Evolutionary conservation across 2,329 filamentous ascomycete species (phyloP).

Genomic region (Arthrinium puccinioides): DNA sequence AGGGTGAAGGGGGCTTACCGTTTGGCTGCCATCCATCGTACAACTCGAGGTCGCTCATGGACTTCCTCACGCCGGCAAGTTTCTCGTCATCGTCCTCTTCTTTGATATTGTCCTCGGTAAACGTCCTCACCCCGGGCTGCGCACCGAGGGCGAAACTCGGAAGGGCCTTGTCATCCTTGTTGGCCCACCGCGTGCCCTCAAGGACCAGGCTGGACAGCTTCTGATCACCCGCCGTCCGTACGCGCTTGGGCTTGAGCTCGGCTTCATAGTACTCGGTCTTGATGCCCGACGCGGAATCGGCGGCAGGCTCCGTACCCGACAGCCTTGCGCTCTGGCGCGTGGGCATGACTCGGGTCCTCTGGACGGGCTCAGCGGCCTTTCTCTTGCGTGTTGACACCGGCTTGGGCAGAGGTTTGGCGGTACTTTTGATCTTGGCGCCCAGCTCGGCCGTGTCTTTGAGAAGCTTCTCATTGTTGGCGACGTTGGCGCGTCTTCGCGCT

Average conservation of each 20-base stretch:
- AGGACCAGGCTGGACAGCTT: conserved; percentile 72
- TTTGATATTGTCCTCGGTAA: conserved; percentile 74
- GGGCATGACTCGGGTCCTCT: conserved; percentile 38
- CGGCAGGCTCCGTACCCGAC: conserved; percentile 41
- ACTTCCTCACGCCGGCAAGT: conserved; percentile 63
- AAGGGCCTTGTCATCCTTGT: conserved; percentile 57
- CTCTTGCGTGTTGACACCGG: conserved; percentile 30
- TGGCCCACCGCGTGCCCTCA: conserved; percentile 70
- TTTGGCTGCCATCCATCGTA: conserved; percentile 82
- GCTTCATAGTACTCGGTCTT: conserved; percentile 12
- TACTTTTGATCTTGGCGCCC: conserved; percentile 60
- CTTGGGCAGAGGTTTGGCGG: conserved; percentile 42
- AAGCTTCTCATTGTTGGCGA: conserved; percentile 71
- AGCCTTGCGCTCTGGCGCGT: conserved; percentile 53
- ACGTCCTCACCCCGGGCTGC: conserved; percentile 76
- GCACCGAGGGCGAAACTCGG: conserved; percentile 57
- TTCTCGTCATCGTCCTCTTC: conserved; percentile 74
- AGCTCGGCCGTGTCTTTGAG: conserved; percentile 69
- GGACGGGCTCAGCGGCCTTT: conserved; percentile 34
- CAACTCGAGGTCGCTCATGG: conserved; percentile 69
- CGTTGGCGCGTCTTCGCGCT: conserved; percentile 76
- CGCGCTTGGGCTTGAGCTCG: conserved; percentile 49
- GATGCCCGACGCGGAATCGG: conserved; percentile 40
- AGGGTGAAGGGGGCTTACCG: conserved; percentile 38
- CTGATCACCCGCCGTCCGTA: conserved; percentile 48